Evolutionary conservation across 2,329 filamentous ascomycete species (phyloP).

Genomic region (Triangularia verruculosa): DNA sequence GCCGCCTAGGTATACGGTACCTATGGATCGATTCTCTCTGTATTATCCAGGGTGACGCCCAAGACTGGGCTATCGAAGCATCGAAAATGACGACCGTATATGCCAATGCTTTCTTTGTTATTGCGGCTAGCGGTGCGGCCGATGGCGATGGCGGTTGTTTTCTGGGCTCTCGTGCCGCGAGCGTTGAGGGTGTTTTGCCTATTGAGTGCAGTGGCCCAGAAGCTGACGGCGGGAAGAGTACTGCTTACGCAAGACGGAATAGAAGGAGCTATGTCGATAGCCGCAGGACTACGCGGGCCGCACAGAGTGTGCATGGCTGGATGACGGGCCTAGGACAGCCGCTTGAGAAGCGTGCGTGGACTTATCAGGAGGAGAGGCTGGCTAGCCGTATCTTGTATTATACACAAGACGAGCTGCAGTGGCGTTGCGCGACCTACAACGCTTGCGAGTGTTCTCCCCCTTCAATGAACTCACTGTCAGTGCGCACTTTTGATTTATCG

Average conservation of each 20-base stretch:
- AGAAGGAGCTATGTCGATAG: not conserved
- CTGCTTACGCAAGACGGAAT: not conserved
- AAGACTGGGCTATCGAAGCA: not conserved
- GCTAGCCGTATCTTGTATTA: not conserved
- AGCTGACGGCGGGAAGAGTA: not conserved
- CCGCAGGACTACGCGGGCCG: not conserved
- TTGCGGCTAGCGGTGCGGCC: not conserved
- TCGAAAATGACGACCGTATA: not conserved
- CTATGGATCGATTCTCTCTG: conserved; percentile 8
- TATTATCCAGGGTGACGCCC: not conserved
- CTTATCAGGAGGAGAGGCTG: not conserved
- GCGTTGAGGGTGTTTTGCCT: not conserved
- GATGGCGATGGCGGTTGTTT: not conserved
- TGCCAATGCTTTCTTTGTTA: not conserved
- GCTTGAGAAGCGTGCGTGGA: not conserved
- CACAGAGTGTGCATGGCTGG: not conserved
- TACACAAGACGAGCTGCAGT: not conserved
- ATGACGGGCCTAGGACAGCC: not conserved
- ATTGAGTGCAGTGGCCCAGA: not conserved
- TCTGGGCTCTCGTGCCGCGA: not conserved
- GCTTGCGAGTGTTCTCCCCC: not conserved
- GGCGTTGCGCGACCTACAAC: not conserved
- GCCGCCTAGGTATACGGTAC: conserved; percentile 5
- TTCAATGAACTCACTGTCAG: too few species aligned
- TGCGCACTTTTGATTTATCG: too few species aligned